Percentiles rank a stretch among this genome's conserved stretches.
Evolutionary conservation across 2,329 filamentous ascomycete genomes (phyloP).

Genomic region (Epichloe glyceriae): DNA sequence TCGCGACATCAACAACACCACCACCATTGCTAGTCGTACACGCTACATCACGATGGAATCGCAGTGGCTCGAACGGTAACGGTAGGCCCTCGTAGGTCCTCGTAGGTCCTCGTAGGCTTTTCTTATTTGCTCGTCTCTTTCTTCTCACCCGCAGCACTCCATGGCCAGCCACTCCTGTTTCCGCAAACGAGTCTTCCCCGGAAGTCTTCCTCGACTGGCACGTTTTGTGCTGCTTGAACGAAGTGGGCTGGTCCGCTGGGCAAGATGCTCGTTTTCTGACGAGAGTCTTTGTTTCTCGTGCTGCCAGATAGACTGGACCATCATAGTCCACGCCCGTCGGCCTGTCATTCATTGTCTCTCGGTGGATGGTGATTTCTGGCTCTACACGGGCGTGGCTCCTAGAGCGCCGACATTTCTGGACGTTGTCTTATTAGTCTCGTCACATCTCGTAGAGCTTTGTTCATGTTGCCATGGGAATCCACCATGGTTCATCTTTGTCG

Average conservation of each 20-base stretch:
- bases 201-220: constrained; percentile 21
- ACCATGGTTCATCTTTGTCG: too few species aligned
- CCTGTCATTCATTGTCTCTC: not conserved
- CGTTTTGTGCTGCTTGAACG: constrained; percentile 24
- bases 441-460: too few species aligned
- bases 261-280: not conserved
- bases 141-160: constrained; percentile 13
- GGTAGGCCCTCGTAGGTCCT: constrained; percentile 2
- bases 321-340: constrained; percentile 40
- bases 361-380: constrained; percentile 6
- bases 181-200: constrained; percentile 20
- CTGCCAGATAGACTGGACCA: constrained; percentile 36
- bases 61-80: not conserved
- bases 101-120: not conserved
- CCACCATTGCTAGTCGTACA: not conserved
- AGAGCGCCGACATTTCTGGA: constrained; percentile 30
- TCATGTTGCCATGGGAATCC: too few species aligned
- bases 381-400: constrained; percentile 38
- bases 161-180: constrained; percentile 18
- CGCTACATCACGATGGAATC: not conserved
- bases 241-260: constrained; percentile 24
- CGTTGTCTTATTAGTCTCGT: not conserved
- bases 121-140: not conserved
- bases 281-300: constrained; percentile 9
- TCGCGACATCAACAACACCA: not conserved